Base-by-base conservation (phyloP, 2,329 filamentous ascomycete genomes). In the Beauveria australis region DNA sequence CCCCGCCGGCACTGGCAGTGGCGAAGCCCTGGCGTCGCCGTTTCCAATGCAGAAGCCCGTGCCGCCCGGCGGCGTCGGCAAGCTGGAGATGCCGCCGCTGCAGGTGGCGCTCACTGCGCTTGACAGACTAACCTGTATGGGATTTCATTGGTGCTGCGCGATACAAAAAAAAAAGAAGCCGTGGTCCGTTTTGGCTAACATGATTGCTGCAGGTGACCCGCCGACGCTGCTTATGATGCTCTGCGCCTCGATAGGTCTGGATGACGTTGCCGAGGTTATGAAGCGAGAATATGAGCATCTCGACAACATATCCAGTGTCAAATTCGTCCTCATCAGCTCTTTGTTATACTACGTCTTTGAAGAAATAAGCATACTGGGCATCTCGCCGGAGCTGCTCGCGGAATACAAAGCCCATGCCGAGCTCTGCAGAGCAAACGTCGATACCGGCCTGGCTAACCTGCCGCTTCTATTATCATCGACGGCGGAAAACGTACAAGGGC, bases 391-490 rank as follows among this genome's bases (percentile, higher is more conserved):
- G 12, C 64, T 66, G 10, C 69, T 69, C 22, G 69, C 74, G 16
- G 70, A 76, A 60, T 76, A 77, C 56, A 70, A 72, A 43, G 65
- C 67, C 2, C 74, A 76, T 59, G 70, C 74, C 49, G 67, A 72
- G 43, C 69, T 76, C 61, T 80, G 78, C 62, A 74, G 75, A 46
- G 72, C 74, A 56, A 82, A 82, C 61, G 67, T 82, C 19, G 79
- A 82, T 65, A 81, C 78, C 8, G 75, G 75, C 5, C 68, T 82
- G 2, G 74, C 76, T 33, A 78, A 80, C 64, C 73, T 86, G 62
- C 79, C 80, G 12, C 71, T 88, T 19, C 76, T 87, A 63, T 72
- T 86, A 66, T 80, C 83, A 1, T 76, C 82, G 19, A 81, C 74
- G 28, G 69, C 77, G 40, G 72, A 81, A 64, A 86, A 80, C 48